Evolutionary conservation across 441 rosid genomes (phyloP), one percentile per base, ranked within the genome.

Genomic region (Gossypium lobatum): DNA sequence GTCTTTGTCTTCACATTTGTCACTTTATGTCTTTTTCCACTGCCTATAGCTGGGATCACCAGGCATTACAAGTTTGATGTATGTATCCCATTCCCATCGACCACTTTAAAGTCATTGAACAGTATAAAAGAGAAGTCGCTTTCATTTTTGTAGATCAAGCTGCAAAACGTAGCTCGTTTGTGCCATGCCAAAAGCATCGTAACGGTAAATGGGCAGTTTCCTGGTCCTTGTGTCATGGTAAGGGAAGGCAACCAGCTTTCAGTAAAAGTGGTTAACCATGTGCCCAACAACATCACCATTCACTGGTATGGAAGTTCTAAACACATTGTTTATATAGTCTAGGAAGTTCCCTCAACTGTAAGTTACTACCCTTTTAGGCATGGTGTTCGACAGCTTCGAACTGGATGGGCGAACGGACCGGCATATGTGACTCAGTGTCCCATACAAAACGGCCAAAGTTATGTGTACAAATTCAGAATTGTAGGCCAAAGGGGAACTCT

Each of bases 351-450:
- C 26, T 58, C 7, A 58, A 10, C 5, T 58, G 16, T 14, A 21
- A 58, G 34, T 11, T 23, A 58, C 11, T 8, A 8, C 2, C 2
- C 14, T 3, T 20, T 9, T 20, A 85, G 91, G 88, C 88, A 87
- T 28, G 88, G 87, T 46, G 82, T 87, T 55, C 67, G 87, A 61
- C 88, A 87, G 61, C 57, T 85, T 13, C 72, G 79, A 62, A 70
- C 77, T n/a, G 88, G 87, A 31, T 87, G 90, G 90, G 88, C 91
- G 1, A 86, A 85, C 75, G 88, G 91, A 28, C 88, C 87, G 11
- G 88, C 91, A 7, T 87, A 85, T 76, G 77, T 85, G 75, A 84
- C 91, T n/a, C 91, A 87, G 4, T 87, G 91, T 72, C 85, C 82
- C 88, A 87, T 45, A 81, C 85, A 37, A 87, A 84, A 23, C 9